Base-by-base conservation (phyloP, 345 rosid species). In the thale cress (Arabidopsis thaliana) region DNA sequence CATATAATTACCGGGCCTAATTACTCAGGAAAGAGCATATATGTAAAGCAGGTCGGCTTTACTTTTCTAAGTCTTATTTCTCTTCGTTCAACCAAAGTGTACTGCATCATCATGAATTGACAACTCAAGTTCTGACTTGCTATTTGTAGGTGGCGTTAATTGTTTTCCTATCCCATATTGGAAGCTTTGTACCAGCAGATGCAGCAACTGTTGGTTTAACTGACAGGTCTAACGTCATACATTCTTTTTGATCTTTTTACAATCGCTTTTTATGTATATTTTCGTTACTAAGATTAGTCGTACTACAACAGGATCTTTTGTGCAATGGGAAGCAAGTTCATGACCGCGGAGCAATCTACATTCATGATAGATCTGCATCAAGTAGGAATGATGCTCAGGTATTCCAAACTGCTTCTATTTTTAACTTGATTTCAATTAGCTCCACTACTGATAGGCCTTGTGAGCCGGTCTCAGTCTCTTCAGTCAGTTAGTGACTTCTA, bases 331-430 rank as follows among this genome's bases (percentile, higher is more conserved):
- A 90, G 87, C 89, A 91, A 87, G 78, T 86, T 87, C 65, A 88
- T 88, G 98, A 90, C 93, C 32, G 93, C 88, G 2, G 92, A 94
- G 78, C 93, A 94, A 71, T 94, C 98, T 9, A 87, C 98, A 67
- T 94, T 94, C 79, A 94, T 91, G 97, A 88, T 94, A 72, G 98
- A 94, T 85, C 89, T 94, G 10, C 98, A 94, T 84, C 98, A 91
- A 90, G 93, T 94, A 69, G 98, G 98, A 71, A 81, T 90, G 90
- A 94, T 94, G 95, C 85, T 94, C 34, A 91, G 98, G 98, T 89
- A 78, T 22, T 71, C 60, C 2, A 46, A 65, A 65, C 58, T 64
- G 57, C 62, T 65, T 11, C 45, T 38, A 40, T 32, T 25, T 25
- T 20, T 57, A 38, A 7, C 45, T 64, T 38, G 12, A 53, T 55